Percentiles rank a stretch among this genome's conserved stretches.
Evolutionary conservation across 1,284 basidiomycete genomes (phyloP).

Genomic region (Trichosporon sp.): DNA sequence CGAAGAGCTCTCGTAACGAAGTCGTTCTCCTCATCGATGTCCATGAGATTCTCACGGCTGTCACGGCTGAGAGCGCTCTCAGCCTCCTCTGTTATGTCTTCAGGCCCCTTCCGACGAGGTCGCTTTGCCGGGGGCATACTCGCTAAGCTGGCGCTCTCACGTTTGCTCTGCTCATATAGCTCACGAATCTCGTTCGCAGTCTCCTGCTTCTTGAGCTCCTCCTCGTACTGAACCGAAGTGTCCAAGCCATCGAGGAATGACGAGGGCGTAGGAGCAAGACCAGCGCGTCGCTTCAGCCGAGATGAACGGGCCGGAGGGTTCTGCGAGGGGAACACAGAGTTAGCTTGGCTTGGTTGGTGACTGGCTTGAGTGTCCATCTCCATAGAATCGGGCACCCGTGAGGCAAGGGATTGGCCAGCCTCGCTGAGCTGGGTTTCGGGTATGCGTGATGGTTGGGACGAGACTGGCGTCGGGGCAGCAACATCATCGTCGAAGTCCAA

Average conservation of each 20-base stretch:
- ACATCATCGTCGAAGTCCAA: slow-evolving; percentile 20
- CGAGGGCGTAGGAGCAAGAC: slow-evolving; percentile 16
- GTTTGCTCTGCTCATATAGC: slow-evolving; percentile 35
- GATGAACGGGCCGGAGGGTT: neutral
- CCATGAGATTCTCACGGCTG: slow-evolving; percentile 21
- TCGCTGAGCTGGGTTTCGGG: slow-evolving; percentile 16
- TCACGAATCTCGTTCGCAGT: slow-evolving; percentile 29
- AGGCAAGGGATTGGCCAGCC: neutral
- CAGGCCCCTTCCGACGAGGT: neutral
- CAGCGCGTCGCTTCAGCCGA: slow-evolving; percentile 26
- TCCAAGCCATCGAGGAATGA: slow-evolving; percentile 21
- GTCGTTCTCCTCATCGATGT: slow-evolving; percentile 30
- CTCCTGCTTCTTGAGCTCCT: slow-evolving; percentile 27
- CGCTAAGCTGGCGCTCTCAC: slow-evolving; percentile 9
- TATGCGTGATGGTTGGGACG: slow-evolving; percentile 6
- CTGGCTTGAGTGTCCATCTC: slow-evolving; percentile 12
- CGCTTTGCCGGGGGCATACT: neutral
- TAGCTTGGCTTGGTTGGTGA: neutral
- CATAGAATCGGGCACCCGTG: slow-evolving; percentile 20
- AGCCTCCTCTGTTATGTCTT: neutral
- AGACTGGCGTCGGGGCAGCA: neutral
- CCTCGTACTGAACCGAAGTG: slow-evolving; percentile 21
- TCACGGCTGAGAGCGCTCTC: neutral
- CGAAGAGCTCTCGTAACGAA: slow-evolving; percentile 14
- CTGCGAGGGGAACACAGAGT: neutral